A percentile compares a stretch with the other conserved stretches of the same genome.
Evolutionary conservation across 2,329 filamentous ascomycete species (phyloP).

Genomic region (Sarocladium brachiariae): DNA sequence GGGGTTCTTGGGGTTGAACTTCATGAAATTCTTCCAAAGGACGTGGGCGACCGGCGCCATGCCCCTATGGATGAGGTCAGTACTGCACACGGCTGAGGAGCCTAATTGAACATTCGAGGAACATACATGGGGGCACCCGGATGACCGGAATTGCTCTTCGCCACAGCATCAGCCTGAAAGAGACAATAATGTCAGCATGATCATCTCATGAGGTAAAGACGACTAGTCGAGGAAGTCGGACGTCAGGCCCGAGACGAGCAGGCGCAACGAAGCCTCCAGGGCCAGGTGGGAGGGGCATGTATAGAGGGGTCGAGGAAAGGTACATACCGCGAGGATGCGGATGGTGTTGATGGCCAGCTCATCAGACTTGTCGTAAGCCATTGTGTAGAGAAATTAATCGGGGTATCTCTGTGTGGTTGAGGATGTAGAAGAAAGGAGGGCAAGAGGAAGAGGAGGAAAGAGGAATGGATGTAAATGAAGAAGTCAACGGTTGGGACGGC

Average conservation of each 20-base stretch:
- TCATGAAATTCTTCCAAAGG: constrained; percentile 98
- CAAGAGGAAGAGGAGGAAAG: constrained; percentile 15
- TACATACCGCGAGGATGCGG: constrained; percentile 85
- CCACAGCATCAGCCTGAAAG: constrained; percentile 91
- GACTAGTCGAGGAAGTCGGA: not conserved
- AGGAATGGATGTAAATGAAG: not conserved
- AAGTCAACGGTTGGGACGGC: constrained; percentile 5
- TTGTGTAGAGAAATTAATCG: constrained; percentile 43
- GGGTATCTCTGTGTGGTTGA: constrained; percentile 16
- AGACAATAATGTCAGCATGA: not conserved
- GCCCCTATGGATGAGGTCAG: constrained; percentile 44
- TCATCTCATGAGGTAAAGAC: not conserved
- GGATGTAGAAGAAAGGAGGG: constrained; percentile 17
- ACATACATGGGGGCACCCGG: constrained; percentile 92
- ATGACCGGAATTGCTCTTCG: constrained; percentile 93
- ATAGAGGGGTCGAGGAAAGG: constrained; percentile 13
- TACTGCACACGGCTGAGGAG: constrained; percentile 10
- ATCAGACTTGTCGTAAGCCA: constrained; percentile 86
- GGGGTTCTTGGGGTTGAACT: constrained; percentile 99
- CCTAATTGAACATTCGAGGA: constrained; percentile 53
- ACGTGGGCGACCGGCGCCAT: constrained; percentile 96
- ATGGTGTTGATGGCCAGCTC: constrained; percentile 96
- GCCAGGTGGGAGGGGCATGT: constrained; percentile 19
- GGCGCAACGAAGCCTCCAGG: constrained; percentile 11
- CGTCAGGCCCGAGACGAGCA: not conserved